These are phyloP conservation scores for Cyberlindnera euphorbiae DNA, from an alignment of 805 yeast genomes.

Conservation along the genomic window DNA sequence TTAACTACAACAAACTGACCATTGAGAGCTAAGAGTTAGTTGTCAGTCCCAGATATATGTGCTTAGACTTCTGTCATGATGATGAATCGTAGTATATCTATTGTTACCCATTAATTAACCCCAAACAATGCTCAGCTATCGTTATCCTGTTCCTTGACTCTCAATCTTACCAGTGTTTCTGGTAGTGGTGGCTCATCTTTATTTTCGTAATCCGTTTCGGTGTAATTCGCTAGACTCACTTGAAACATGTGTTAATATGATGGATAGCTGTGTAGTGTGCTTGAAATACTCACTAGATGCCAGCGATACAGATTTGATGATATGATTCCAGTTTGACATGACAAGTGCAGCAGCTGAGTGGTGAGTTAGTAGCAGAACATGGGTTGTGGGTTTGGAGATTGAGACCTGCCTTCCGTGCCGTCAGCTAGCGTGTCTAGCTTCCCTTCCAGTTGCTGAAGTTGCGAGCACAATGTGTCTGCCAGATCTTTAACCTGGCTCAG, in stretches of 20 bases:
- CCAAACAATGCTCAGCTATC: conserved; percentile 5
- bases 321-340: conserved; percentile 61
- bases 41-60: no score
- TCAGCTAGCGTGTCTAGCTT: conserved; percentile 41
- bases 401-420: conserved; percentile 44
- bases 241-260: conserved; percentile 10
- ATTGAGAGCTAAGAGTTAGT: conserved; percentile 21
- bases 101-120: not conserved
- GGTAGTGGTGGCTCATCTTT: conserved; percentile 46
- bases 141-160: conserved; percentile 33
- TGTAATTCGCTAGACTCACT: conserved; percentile 39
- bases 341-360: conserved; percentile 45
- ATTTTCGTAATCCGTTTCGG: conserved; percentile 27
- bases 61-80: no score
- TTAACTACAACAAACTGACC: conserved; percentile 33
- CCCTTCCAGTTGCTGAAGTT: conserved; percentile 44
- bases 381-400: not conserved
- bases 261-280: not conserved
- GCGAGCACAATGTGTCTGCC: conserved; percentile 40
- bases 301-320: conserved; percentile 53
- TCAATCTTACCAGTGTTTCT: conserved; percentile 59
- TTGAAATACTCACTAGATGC: conserved; percentile 36
- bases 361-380: conserved; percentile 10
- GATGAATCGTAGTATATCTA: no score
- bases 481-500: conserved; percentile 43